phyloP scores from a whole-genome alignment of 257 asterid genomes.

The Haberlea rhodopensis region DNA sequence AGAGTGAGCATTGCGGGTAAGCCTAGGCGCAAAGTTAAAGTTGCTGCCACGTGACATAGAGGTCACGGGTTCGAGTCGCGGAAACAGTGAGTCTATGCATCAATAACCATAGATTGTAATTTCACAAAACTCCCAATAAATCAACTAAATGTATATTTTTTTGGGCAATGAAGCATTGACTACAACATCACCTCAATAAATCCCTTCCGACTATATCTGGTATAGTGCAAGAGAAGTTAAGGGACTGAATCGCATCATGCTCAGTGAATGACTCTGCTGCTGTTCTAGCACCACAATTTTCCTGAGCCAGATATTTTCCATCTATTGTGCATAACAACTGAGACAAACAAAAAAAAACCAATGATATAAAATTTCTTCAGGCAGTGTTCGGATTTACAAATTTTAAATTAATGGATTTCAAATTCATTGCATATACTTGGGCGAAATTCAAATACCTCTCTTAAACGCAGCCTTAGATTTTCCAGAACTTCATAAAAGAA shows the following conservation, averaged over 20 bases:
- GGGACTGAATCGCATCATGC: constrained; percentile 52
- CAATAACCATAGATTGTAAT: neutral
- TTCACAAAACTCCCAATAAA: neutral
- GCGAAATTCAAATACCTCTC: neutral
- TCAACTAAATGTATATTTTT: neutral
- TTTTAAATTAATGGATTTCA: no score
- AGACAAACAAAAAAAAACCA: neutral
- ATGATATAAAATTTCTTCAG: neutral
- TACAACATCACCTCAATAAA: constrained; percentile 69
- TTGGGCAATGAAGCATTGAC: constrained; percentile 1
- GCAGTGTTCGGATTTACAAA: neutral
- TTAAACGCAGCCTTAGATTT: neutral
- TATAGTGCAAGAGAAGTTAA: constrained; percentile 63
- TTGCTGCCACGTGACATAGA: no score
- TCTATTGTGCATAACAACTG: constrained; percentile 46
- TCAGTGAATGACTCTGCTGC: constrained; percentile 32
- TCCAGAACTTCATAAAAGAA: constrained; percentile 7
- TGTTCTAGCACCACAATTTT: constrained; percentile 34
- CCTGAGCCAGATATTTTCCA: constrained; percentile 46
- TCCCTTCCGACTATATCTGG: constrained; percentile 85
- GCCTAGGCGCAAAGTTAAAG: no score
- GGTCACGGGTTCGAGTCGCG: no score
- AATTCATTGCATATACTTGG: neutral
- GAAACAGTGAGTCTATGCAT: no score
- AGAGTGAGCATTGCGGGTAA: no score